phyloP scores from a whole-genome alignment of 2,329 filamentous ascomycete species.

The Fusarium verticillioides region DNA sequence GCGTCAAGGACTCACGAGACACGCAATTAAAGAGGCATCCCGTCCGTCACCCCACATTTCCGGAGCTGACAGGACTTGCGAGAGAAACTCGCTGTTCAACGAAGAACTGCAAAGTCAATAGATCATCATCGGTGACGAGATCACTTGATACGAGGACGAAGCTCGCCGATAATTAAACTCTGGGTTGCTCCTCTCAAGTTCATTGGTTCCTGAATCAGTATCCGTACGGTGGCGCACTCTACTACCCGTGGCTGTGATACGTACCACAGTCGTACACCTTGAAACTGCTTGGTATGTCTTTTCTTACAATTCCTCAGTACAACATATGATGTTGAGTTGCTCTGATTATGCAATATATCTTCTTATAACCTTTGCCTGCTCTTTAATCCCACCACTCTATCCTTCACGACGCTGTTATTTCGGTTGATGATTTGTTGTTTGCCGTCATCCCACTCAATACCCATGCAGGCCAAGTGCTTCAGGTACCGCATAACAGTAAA shows the following conservation, averaged over 20 bases:
- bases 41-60: constrained; percentile 22
- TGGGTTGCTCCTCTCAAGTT: constrained; percentile 20
- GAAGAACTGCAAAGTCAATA: constrained; percentile 5
- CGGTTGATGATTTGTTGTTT: constrained; percentile 9
- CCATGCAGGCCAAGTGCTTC: constrained; percentile 28
- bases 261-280: constrained; percentile 26
- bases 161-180: constrained; percentile 38
- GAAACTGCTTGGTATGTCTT: constrained; percentile 27
- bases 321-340: not conserved
- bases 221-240: constrained; percentile 40
- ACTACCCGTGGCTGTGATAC: constrained; percentile 40
- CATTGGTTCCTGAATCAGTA: constrained; percentile 40
- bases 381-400: not conserved
- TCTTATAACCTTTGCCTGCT: not conserved
- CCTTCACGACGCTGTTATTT: constrained; percentile 12
- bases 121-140: constrained; percentile 24
- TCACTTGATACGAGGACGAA: constrained; percentile 31
- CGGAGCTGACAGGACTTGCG: constrained; percentile 2
- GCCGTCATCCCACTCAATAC: constrained; percentile 30
- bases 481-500: constrained; percentile 41
- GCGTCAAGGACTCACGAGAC: constrained; percentile 13
- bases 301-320: constrained; percentile 1
- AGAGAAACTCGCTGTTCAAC: constrained; percentile 7
- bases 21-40: constrained; percentile 4
- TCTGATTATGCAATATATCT: not conserved